These are phyloP conservation scores for Phytophthora meadii DNA, from an alignment of 352 stramenopile genomes.

Conservation along the genomic window DNA sequence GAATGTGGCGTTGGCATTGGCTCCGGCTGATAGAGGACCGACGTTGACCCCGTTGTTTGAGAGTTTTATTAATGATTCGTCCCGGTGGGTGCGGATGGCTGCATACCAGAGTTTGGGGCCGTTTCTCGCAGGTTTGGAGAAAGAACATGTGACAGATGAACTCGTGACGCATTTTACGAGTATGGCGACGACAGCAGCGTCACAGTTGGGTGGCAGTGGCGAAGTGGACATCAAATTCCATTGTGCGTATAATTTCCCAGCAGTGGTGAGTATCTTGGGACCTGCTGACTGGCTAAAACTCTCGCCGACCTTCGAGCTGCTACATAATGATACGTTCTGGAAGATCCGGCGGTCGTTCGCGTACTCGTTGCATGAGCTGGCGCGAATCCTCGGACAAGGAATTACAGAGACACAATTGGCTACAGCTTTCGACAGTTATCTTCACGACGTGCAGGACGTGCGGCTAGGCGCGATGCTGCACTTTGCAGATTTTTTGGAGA, in stretches of 20 bases:
- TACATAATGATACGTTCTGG: constrained; percentile 87
- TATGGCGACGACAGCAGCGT: constrained; percentile 76
- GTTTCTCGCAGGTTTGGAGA: constrained; percentile 86
- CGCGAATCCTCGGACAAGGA: constrained; percentile 80
- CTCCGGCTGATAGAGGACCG: constrained; percentile 70
- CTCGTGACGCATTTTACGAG: constrained; percentile 85
- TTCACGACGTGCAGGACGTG: constrained; percentile 85
- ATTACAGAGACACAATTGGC: constrained; percentile 82
- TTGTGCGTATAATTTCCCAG: constrained; percentile 93
- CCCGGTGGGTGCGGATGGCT: constrained; percentile 94
- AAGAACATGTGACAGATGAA: constrained; percentile 79
- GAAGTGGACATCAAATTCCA: constrained; percentile 92
- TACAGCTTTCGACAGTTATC: constrained; percentile 84
- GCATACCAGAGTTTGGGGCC: constrained; percentile 92
- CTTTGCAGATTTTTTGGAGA: constrained; percentile 86
- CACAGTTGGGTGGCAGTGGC: constrained; percentile 68
- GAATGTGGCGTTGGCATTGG: constrained; percentile 85
- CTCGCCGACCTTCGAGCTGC: constrained; percentile 77
- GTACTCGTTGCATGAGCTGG: constrained; percentile 92
- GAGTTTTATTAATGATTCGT: constrained; percentile 88
- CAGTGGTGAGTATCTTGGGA: constrained; percentile 86
- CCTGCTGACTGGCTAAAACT: constrained; percentile 75
- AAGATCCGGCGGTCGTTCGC: constrained; percentile 93
- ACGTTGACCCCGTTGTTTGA: constrained; percentile 92
- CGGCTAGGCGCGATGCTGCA: constrained; percentile 84